Percentiles rank a stretch among this genome's conserved stretches.
Evolutionary conservation across 192 early-diverging fungal species (phyloP).

Genomic region (Coemansia sp.): DNA sequence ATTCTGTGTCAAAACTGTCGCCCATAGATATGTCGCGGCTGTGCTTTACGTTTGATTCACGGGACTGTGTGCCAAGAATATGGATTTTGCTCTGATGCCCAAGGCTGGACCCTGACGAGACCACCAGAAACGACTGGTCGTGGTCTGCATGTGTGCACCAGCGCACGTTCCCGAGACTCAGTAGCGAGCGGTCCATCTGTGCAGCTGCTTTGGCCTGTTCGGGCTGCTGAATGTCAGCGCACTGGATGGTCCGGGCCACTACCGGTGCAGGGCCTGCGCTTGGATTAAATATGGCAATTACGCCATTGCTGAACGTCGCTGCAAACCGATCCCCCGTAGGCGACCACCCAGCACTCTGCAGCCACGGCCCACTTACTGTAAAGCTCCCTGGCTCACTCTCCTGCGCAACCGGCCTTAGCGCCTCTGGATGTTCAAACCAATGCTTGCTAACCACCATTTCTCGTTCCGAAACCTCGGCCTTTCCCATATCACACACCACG

Average conservation of each 20-base stretch:
- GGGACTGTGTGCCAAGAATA: slow-evolving; percentile 14
- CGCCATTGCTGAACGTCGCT: slow-evolving; percentile 32
- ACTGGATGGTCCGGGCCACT: slow-evolving; percentile 19
- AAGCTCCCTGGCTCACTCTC: background rate
- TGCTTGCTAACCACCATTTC: slow-evolving; percentile 29
- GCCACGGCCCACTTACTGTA: background rate
- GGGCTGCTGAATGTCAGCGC: slow-evolving; percentile 3
- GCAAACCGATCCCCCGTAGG: slow-evolving; percentile 29
- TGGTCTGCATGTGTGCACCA: slow-evolving; percentile 38
- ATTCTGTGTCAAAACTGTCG: slow-evolving; percentile 8
- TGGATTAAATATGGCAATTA: slow-evolving; percentile 30
- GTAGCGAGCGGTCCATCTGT: slow-evolving; percentile 17
- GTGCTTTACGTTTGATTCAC: slow-evolving; percentile 8
- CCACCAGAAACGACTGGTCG: slow-evolving; percentile 34
- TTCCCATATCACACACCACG: slow-evolving; percentile 42
- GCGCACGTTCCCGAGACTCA: slow-evolving; percentile 14
- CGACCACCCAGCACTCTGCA: slow-evolving; percentile 44
- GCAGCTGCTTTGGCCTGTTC: background rate
- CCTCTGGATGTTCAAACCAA: slow-evolving; percentile 19
- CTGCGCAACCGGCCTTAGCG: background rate
- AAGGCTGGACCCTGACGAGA: slow-evolving; percentile 23
- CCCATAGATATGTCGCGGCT: slow-evolving; percentile 13
- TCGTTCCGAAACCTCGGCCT: slow-evolving; percentile 21
- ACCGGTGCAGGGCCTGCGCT: slow-evolving; percentile 12
- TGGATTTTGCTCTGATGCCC: slow-evolving; percentile 20